Conservation (phyloP, 2,329 filamentous ascomycete species). For the Penicillium thymicola region DNA sequence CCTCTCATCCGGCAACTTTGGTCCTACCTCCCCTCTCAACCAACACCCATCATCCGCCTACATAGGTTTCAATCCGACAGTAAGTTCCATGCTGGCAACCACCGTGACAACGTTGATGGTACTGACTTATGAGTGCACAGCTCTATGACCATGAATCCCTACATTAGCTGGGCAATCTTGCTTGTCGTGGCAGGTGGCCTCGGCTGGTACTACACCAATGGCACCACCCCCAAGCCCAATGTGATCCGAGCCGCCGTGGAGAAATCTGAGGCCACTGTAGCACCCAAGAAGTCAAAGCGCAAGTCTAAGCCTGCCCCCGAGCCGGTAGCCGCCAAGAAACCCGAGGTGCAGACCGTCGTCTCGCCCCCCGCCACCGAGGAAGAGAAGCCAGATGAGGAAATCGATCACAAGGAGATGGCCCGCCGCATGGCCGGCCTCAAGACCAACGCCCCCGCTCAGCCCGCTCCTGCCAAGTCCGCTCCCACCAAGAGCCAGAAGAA, state of each 20-base stretch:
- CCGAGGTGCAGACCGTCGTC: constrained; percentile 31
- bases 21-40: not conserved
- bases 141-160: constrained; percentile 42
- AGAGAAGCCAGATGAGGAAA: constrained; percentile 53
- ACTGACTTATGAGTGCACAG: constrained; percentile 11
- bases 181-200: constrained; percentile 41
- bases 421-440: constrained; percentile 68
- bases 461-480: constrained; percentile 48
- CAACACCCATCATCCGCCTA: not conserved
- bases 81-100: constrained; percentile 3
- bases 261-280: constrained; percentile 32
- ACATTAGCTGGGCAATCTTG: constrained; percentile 45
- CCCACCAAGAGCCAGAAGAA: constrained; percentile 54
- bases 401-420: constrained; percentile 73
- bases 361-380: constrained; percentile 28
- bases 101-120: not conserved
- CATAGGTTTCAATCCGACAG: constrained; percentile 4
- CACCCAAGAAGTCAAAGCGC: constrained; percentile 43
- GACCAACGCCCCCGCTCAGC: constrained; percentile 52
- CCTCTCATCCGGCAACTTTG: not conserved
- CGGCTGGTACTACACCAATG: constrained; percentile 43
- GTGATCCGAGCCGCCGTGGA: constrained; percentile 31
- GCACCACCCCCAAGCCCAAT: constrained; percentile 32
- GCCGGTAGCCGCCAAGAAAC: constrained; percentile 27
- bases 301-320: constrained; percentile 34